Evolutionary conservation across 768 basidiomycete species (phyloP), one percentile per base, ranked within the genome.

Genomic region (Asterophora lycoperdoides): DNA sequence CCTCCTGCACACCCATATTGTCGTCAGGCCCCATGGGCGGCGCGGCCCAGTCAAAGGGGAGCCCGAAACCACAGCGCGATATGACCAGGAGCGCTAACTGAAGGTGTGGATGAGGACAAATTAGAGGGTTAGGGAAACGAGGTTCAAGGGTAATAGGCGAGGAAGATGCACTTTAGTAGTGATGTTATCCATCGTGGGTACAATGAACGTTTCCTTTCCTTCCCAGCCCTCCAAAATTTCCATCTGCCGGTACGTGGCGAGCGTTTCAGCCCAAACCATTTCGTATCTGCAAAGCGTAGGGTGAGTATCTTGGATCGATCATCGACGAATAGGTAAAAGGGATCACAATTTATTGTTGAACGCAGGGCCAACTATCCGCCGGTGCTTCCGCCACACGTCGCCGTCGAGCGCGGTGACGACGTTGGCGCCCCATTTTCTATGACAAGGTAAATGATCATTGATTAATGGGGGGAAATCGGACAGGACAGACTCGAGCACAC

Each of bases 11-110:
- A 5, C 70, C 60, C 60, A 75, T 67, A 0, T 37, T 59, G 14
- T 71, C 72, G 48, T 71, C 67, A 6, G 62, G 50, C 2, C 64
- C 56, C 6, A 46, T 55, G 1, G 74, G 68, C 10, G 71, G 73
- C 6, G 64, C 54, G 10, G 52, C 54, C 74, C 74, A 76, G 23
- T 61, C 60, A 40, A 71, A 69, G 1, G 63, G 51, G 32, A 77
- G 67, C 4, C 75, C 76, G 37, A 76, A 75, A 0, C 70, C 75
- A 49, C 75, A 76, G 44, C 59, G 67, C 8, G 67, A 69, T 19
- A 78, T 67, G 6, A 75, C 53, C 15, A 75, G 55, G 11, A 76
- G 65, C 4, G 74, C 68, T 34, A 73, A 49, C 74, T 76, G 33
- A 6, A 37, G 17, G 41, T 15, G 1, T 32, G 41, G 14, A 36